Conservation (phyloP, 768 basidiomycete species). For the Tulasnella sp. region DNA sequence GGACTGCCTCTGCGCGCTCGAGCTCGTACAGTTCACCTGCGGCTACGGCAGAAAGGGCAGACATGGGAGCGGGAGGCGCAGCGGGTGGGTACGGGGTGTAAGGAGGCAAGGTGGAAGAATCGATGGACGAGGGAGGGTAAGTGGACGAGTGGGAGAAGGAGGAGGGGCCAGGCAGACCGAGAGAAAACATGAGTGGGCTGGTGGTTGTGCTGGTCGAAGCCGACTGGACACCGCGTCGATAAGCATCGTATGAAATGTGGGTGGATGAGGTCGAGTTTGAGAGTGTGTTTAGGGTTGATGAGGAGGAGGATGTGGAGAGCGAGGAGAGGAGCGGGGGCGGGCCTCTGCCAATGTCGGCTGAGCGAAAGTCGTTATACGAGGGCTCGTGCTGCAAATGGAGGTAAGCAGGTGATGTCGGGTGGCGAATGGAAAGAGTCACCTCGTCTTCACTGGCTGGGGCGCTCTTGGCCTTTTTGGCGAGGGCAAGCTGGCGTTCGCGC, state of each 20-base stretch:
- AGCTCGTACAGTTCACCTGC: constrained; percentile 84
- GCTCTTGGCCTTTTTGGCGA: constrained; percentile 24
- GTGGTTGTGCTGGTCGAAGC: constrained; percentile 12
- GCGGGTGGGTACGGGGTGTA: constrained; percentile 25
- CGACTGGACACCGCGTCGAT: constrained; percentile 11
- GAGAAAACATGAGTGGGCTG: constrained; percentile 4
- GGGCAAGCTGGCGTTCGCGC: constrained; percentile 54
- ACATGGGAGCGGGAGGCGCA: constrained; percentile 33
- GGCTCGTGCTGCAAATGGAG: not conserved
- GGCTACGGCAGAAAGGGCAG: constrained; percentile 57
- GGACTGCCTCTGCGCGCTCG: constrained; percentile 70
- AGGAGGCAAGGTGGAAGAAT: not conserved
- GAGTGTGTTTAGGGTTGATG: constrained; percentile 1
- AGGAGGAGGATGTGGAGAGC: constrained; percentile 6
- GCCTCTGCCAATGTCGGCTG: not conserved
- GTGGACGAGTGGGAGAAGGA: not conserved
- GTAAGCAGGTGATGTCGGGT: not conserved
- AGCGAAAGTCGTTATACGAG: not conserved
- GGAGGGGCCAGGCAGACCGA: constrained; percentile 1
- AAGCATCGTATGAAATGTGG: constrained; percentile 20
- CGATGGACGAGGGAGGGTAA: not conserved
- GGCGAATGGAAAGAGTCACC: constrained; percentile 35
- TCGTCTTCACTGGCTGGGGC: constrained; percentile 41
- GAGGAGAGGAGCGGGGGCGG: constrained; percentile 1
- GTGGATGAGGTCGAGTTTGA: not conserved